Conservation (phyloP, 2,329 filamentous ascomycete species). For the Xylariaceae sp. region DNA sequence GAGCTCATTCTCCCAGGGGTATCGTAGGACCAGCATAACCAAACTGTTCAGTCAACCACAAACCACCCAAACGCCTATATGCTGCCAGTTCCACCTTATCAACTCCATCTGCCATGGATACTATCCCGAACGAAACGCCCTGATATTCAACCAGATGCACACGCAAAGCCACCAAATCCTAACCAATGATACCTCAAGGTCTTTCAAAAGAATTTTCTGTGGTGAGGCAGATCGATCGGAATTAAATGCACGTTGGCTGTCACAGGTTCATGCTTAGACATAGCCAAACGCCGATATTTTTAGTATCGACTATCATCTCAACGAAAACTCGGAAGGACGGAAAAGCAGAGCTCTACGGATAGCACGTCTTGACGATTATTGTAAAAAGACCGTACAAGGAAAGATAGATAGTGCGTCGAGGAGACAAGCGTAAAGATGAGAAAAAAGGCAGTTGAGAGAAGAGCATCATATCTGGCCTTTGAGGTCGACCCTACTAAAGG, state of each 20-base stretch:
- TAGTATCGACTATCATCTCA: conserved; percentile 18
- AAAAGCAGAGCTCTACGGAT: conserved; percentile 18
- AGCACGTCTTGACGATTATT: conserved; percentile 18
- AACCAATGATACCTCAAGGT: conserved; percentile 10
- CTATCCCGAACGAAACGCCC: conserved; percentile 13
- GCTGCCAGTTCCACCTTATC: conserved; percentile 14
- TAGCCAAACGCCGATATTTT: conserved; percentile 28
- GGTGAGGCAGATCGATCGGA: conserved; percentile 26
- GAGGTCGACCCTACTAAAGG: conserved; percentile 90
- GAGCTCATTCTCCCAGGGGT: conserved; percentile 28
- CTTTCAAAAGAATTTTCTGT: conserved; percentile 9
- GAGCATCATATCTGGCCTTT: conserved; percentile 85
- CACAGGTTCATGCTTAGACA: conserved; percentile 28
- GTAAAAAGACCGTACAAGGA: conserved; percentile 2
- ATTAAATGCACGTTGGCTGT: conserved; percentile 25
- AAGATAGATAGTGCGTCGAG: conserved; percentile 8
- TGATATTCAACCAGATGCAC: conserved; percentile 13
- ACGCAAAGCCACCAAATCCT: conserved; percentile 16
- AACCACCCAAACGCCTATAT: conserved; percentile 32
- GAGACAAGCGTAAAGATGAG: conserved; percentile 27
- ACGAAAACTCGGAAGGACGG: conserved; percentile 3
- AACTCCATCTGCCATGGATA: conserved; percentile 15
- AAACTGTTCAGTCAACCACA: conserved; percentile 40
- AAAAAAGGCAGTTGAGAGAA: conserved; percentile 30
- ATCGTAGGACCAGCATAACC: conserved; percentile 30